These are phyloP conservation scores for Arabidopsis hybrid DNA, from an alignment of 441 rosid species.

Conservation along the genomic window DNA sequence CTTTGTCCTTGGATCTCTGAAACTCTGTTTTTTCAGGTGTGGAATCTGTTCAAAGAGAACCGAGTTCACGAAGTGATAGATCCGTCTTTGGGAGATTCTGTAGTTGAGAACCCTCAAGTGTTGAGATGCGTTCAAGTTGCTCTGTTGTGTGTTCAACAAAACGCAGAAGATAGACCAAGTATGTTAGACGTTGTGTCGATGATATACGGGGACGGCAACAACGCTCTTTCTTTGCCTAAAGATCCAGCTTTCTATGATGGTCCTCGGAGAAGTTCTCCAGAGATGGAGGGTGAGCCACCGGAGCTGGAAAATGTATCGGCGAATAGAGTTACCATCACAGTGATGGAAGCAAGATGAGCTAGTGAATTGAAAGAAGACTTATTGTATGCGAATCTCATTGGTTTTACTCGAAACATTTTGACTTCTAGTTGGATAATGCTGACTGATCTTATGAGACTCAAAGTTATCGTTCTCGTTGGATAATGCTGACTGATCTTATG, in stretches of 20 bases:
- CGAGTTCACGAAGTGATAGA: constrained; percentile 33
- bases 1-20: constrained; percentile 6
- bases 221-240: constrained; percentile 37
- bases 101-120: constrained; percentile 24
- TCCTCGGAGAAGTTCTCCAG: constrained; percentile 35
- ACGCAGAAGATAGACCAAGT: constrained; percentile 40
- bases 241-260: constrained; percentile 46
- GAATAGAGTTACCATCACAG: constrained; percentile 39
- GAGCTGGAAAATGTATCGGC: constrained; percentile 28
- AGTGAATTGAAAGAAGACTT: background rate
- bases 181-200: constrained; percentile 47
- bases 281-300: constrained; percentile 29
- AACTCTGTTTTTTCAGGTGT: constrained; percentile 35
- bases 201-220: constrained; percentile 45
- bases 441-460: background rate
- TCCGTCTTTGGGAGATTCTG: constrained; percentile 44
- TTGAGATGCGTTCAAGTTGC: constrained; percentile 45
- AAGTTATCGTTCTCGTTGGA: background rate
- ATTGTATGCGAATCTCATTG: constrained; percentile 2
- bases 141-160: constrained; percentile 44
- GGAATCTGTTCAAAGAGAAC: constrained; percentile 44
- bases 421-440: background rate
- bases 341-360: constrained; percentile 45
- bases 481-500: too few relatives aligned
- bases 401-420: background rate